A percentile compares a stretch with the other conserved stretches of the same genome.
Conservation (phyloP, 2,329 filamentous ascomycete genomes). For the Colletotrichum somersetense region DNA sequence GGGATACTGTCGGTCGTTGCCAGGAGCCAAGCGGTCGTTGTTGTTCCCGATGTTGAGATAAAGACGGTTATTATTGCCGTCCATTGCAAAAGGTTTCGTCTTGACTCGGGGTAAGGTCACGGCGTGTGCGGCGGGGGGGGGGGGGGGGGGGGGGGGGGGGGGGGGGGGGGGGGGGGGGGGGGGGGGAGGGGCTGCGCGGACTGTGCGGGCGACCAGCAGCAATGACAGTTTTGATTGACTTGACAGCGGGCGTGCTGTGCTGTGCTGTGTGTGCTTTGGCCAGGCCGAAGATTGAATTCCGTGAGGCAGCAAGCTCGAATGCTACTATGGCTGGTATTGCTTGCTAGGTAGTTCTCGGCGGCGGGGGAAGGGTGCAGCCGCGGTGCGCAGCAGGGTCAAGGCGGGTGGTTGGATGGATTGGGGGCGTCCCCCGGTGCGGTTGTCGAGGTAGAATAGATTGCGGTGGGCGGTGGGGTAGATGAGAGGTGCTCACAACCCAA, state of each 20-base stretch:
- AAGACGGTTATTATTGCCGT: conserved; percentile 71
- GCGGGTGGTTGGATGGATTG: conserved; percentile 33
- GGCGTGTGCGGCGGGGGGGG: conserved; percentile 19
- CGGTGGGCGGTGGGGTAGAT: conserved; percentile 37
- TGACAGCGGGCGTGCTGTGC: conserved; percentile 16
- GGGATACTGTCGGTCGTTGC: conserved; percentile 78
- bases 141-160: not conserved
- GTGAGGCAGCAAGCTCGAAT: conserved; percentile 15
- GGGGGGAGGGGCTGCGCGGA: conserved; percentile 6
- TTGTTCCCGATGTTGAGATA: conserved; percentile 76
- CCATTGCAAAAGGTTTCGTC: conserved; percentile 58
- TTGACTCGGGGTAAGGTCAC: conserved; percentile 20
- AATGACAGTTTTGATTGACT: conserved; percentile 36
- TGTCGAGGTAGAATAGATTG: conserved; percentile 38
- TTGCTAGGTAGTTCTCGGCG: conserved; percentile 3
- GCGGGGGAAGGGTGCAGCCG: conserved; percentile 36
- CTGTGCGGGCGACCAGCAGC: conserved; percentile 33
- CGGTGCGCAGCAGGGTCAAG: conserved; percentile 39
- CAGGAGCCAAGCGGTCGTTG: conserved; percentile 71
- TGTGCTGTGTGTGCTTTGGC: not conserved
- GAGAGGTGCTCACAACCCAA: conserved; percentile 29
- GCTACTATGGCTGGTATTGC: conserved; percentile 2
- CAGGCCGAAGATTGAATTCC: conserved; percentile 14
- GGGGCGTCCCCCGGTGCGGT: conserved; percentile 26
- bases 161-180: not conserved